Base-by-base conservation (phyloP, 345 rosid species). In the Rhizophora mangle region DNA sequence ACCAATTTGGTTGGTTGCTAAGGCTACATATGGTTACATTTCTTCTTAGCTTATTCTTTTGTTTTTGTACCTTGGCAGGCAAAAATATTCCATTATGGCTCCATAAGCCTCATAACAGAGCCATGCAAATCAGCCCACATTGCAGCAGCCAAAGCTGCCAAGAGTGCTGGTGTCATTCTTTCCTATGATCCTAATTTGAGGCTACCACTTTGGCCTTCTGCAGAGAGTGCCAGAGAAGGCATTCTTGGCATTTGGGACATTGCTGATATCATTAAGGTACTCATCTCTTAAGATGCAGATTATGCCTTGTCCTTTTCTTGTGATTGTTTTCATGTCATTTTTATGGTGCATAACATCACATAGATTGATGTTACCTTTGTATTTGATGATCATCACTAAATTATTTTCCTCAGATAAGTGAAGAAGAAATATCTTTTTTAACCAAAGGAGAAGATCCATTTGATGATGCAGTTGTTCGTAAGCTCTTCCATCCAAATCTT, bases 41-140 rank as follows among this genome's bases (percentile, higher is more conserved):
- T 13, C 19, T 43, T 43, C 49, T 43, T 15, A 43, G 15, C 54
- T 16, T 10, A 47, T 18, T 52, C 30, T 65, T 60, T 63, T 68
- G 22, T 79, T 74, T 26, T 31, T 39, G 22, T 54, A 4, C 21
- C 32, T 8, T 51, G 51, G 47, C 87, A 91, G 97, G 99, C 99
- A 11, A 92, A 87, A 75, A 89, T 92, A 68, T 85, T 95, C 66
- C 99, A 91, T 68, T 91, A 88, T 37, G 99, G 99, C 71, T 95
- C 99, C 2, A 95, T 91, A 77, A 95, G 99, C 85, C 93, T 95
- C 43, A 95, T 95, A 77, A 89, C 96, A 9, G 99, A 95, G 65
- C 99, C 97, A 64, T 88, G 97, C 81, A 95, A 84, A 75, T 88
- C 97, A 21, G 96, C 99, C 0, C 99, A 95, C 78, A 81, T 89